Evolutionary conservation across 2,329 filamentous ascomycete genomes (phyloP), one percentile per base, ranked within the genome.

Genomic region (Ophiostoma quercus): DNA sequence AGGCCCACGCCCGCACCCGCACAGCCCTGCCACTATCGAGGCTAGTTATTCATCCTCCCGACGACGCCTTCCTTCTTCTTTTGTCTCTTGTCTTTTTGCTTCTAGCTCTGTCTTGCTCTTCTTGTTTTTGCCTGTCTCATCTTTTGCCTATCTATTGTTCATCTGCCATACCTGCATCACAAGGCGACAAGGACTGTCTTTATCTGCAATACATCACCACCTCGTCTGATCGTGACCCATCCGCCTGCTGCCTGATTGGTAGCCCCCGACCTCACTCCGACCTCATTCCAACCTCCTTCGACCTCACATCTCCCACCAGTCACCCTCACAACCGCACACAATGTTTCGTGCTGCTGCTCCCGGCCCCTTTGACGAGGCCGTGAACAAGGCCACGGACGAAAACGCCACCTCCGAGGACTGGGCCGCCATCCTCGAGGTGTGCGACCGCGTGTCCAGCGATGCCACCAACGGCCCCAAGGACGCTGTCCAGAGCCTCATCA

Each of bases 301-400:
- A 47, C 16, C 43, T n/a, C 22, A 39, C 3, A 66, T 47, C 57
- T n/a, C 22, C 29, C 4, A 29, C 14, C 3, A 60, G 8, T 3
- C 41, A 19, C 14, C 25, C 5, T 34, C 66, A 7, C 51, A 25
- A 25, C 51, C 51, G 3, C 47, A 25, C 51, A 80, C 77, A 79
- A 87, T 88, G 84, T 87, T 87, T 75, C 82, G 84, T 79, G 84
- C 84, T 75, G 84, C 84, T 77, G 83, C 84, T 75, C 79, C 80
- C 72, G 83, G 84, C 76, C 84, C 85, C 68, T 88, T 85, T 77
- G 85, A 87, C 77, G 85, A 87, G 77, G 82, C 79, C 76, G 81
- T 88, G 80, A 86, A 82, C 80, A 88, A 87, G 82, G 94, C 95
- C 77, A 99, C 95, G 70, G 95, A 99, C 81, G 95, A 99, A 85